phyloP scores from a whole-genome alignment of 192 early-diverging fungal species.

The Chytriomyces sp. region DNA sequence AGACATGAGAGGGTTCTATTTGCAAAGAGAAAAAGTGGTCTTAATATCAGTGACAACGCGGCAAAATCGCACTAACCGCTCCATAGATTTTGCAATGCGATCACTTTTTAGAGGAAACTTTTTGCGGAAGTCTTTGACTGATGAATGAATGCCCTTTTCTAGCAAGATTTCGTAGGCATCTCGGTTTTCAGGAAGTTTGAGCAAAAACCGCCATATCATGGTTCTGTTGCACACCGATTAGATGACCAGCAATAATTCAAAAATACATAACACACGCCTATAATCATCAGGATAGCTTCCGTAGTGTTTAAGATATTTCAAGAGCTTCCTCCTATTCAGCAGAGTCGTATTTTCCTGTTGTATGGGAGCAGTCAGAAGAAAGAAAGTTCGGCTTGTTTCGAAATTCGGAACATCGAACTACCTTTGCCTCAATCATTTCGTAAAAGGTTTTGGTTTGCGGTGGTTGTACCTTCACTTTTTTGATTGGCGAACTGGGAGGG shows the following conservation, averaged over 20 bases:
- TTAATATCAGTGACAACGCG: neutral
- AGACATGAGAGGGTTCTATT: constrained; percentile 57
- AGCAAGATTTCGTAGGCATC: constrained; percentile 56
- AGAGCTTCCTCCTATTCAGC: constrained; percentile 43
- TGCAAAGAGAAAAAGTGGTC: neutral
- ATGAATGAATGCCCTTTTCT: constrained; percentile 51
- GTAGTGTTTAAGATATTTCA: constrained; percentile 52
- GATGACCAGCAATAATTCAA: neutral
- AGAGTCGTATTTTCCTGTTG: constrained; percentile 39
- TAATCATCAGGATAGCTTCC: constrained; percentile 55
- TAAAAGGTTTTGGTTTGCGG: constrained; percentile 42
- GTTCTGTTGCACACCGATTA: constrained; percentile 35
- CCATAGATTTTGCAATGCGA: constrained; percentile 52
- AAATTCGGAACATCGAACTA: neutral
- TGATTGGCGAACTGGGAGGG: constrained; percentile 4
- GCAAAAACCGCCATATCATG: constrained; percentile 61
- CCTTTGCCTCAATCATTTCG: constrained; percentile 48
- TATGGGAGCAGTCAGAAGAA: neutral
- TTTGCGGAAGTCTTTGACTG: constrained; percentile 47
- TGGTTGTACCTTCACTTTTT: constrained; percentile 21
- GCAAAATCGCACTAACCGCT: constrained; percentile 33
- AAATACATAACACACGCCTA: constrained; percentile 24
- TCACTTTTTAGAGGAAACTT: constrained; percentile 60
- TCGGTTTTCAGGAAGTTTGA: constrained; percentile 60
- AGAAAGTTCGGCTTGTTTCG: constrained; percentile 17